phyloP scores from a whole-genome alignment of 805 yeast genomes.

The Ogataea nonfermentans region DNA sequence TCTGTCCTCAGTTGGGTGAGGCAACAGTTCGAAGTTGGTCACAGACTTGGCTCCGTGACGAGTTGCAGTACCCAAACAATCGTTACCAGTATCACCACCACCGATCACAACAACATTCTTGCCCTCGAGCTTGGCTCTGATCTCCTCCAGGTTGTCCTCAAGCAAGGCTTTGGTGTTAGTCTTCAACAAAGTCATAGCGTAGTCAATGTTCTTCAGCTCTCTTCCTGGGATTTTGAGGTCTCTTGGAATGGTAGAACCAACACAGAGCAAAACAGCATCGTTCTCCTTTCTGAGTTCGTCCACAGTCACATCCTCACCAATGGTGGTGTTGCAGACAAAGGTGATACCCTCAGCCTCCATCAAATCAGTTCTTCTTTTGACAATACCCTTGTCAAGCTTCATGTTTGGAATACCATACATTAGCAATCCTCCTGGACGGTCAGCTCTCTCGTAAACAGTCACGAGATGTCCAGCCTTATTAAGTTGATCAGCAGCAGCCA shows the following conservation, averaged over 20 bases:
- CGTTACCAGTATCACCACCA: constrained; percentile 99
- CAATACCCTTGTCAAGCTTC: constrained; percentile 93
- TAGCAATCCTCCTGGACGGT: constrained; percentile 93
- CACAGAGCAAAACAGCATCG: constrained; percentile 88
- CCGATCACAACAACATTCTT: constrained; percentile 96
- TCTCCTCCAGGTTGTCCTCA: constrained; percentile 74
- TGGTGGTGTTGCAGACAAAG: constrained; percentile 71
- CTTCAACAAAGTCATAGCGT: constrained; percentile 89
- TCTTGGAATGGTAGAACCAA: constrained; percentile 96
- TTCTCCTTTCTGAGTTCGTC: constrained; percentile 59
- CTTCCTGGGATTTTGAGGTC: constrained; percentile 95
- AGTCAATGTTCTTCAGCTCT: constrained; percentile 82
- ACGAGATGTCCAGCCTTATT: constrained; percentile 94
- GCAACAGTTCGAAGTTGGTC: constrained; percentile 88
- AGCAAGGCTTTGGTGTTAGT: constrained; percentile 88
- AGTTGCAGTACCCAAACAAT: constrained; percentile 95
- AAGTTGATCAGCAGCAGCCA: constrained; percentile 95
- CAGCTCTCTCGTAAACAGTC: constrained; percentile 89
- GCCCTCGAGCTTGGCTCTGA: constrained; percentile 69
- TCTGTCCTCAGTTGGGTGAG: constrained; percentile 83
- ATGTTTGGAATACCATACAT: constrained; percentile 99
- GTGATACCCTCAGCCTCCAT: constrained; percentile 86
- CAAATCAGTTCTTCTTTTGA: constrained; percentile 89
- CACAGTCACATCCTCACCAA: constrained; percentile 80
- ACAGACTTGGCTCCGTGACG: constrained; percentile 97